Base-by-base conservation (phyloP, 768 basidiomycete species). In the Tylopilus rubrobrunneus region DNA sequence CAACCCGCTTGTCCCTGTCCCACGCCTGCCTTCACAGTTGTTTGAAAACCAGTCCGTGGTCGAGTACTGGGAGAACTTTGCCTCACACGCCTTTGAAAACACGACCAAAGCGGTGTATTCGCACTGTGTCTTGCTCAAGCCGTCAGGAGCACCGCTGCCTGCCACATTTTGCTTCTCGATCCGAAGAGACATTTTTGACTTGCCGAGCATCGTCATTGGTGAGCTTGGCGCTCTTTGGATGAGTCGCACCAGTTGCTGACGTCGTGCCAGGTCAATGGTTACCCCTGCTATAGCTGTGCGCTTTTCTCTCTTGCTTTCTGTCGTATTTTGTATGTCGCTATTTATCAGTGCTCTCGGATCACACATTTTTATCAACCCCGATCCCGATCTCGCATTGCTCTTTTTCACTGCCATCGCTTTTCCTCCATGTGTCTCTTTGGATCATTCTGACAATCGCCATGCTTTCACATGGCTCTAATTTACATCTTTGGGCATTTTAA, bases 81-180 rank as follows among this genome's bases (percentile, higher is more conserved):
- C 92, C 27, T 84, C 87, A 47, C 93, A 98, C 71, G 96, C 97
- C 7, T 99, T 99, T 63, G 96, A 99, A 70, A 97, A 94, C 72
- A 92, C 94, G 48, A 92, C 93, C 36, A 93, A 93, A 73, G 91
- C 92, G 2, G 92, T 98, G 49, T 95, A 93, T 70, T 89, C 91
- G 54, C 89, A 94, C 62, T 94, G 92, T 56, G 89, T 93, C 29
- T 70, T 97, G 42, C 79, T 95, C 58, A 93, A 94, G 67, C 89
- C 90, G 7, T 81, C 80, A 27, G 90, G 92, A 15, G 81, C 85
- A 3, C 90, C 91, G 2, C 83, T 98, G 27, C 89, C 92, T 42
- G 87, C 93, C 46, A 90, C 96, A 21, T 96, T 96, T 72, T 97
- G 95, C 69, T 97, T 97, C 69, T 93, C 92, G 51, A 93, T 99